Conservation (phyloP, 331 rosid species). For the Quercus tomentella region DNA sequence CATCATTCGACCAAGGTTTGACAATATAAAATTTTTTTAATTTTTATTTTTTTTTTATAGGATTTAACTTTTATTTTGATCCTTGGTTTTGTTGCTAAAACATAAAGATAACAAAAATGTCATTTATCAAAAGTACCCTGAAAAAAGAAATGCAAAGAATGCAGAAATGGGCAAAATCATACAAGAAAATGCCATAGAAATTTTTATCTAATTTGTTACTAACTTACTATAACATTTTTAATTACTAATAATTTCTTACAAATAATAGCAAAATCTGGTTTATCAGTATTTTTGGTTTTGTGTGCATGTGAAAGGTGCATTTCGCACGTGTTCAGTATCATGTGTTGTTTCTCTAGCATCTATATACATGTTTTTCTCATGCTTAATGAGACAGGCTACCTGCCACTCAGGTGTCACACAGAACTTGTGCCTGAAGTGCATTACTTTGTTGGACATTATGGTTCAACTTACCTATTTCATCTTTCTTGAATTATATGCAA, state of each 20-base stretch:
- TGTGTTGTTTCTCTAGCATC: neutral
- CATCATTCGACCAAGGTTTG: constrained; percentile 77
- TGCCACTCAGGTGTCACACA: neutral
- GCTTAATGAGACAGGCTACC: neutral
- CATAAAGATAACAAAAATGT: neutral
- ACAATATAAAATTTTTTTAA: neutral
- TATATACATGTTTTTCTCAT: neutral
- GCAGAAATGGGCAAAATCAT: no score
- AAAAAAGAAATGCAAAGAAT: no score
- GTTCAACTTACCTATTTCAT: neutral
- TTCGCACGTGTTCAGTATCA: neutral
- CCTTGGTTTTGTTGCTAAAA: neutral
- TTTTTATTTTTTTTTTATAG: no score
- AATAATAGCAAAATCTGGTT: no score
- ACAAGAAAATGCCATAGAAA: no score
- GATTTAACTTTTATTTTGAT: neutral
- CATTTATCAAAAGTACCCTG: no score
- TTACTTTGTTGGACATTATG: neutral
- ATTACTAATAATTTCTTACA: no score
- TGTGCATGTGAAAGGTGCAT: neutral
- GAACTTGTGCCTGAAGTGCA: neutral
- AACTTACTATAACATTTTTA: no score
- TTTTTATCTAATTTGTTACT: no score
- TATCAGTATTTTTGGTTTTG: no score
- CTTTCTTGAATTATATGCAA: neutral